Evolutionary conservation across 2,329 filamentous ascomycete genomes (phyloP).

Genomic region (Hypoxylon sp.): DNA sequence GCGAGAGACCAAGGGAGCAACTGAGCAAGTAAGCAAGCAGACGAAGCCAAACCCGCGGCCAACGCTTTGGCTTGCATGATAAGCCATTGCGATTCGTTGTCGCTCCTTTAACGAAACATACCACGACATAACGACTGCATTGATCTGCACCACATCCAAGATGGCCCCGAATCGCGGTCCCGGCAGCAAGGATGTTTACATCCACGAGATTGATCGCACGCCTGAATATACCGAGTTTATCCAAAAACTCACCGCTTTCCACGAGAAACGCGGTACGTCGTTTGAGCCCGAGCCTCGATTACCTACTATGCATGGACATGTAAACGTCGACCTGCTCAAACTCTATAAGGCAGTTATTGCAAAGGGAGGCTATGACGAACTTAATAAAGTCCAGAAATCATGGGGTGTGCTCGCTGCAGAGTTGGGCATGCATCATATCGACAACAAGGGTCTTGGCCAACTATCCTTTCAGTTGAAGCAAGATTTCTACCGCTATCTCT

Average conservation of each 20-base stretch:
- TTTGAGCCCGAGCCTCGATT: conserved; percentile 79
- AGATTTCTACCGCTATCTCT: conserved; percentile 89
- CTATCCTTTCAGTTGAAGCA: conserved; percentile 89
- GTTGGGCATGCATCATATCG: conserved; percentile 79
- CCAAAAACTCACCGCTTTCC: conserved; percentile 77
- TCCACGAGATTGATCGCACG: conserved; percentile 67
- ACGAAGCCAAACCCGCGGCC: conserved; percentile 10
- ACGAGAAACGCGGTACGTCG: conserved; percentile 81
- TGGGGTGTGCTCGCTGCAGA: conserved; percentile 85
- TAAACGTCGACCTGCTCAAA: conserved; percentile 81
- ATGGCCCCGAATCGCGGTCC: conserved; percentile 52
- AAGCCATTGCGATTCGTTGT: conserved; percentile 4
- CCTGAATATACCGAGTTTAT: conserved; percentile 86
- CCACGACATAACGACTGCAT: conserved; percentile 3
- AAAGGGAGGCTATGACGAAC: conserved; percentile 87
- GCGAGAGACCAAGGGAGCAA: conserved; percentile 10
- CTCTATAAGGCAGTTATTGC: conserved; percentile 82
- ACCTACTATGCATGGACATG: conserved; percentile 77
- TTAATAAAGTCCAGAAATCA: conserved; percentile 85
- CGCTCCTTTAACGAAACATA: neutral
- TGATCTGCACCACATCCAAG: conserved; percentile 26
- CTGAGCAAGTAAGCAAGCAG: neutral
- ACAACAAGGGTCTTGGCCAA: conserved; percentile 74
- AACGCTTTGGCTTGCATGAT: conserved; percentile 22
- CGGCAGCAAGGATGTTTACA: conserved; percentile 49